Evolutionary conservation across 192 early-diverging fungal species (phyloP).

Genomic region (Coemansia sp.): DNA sequence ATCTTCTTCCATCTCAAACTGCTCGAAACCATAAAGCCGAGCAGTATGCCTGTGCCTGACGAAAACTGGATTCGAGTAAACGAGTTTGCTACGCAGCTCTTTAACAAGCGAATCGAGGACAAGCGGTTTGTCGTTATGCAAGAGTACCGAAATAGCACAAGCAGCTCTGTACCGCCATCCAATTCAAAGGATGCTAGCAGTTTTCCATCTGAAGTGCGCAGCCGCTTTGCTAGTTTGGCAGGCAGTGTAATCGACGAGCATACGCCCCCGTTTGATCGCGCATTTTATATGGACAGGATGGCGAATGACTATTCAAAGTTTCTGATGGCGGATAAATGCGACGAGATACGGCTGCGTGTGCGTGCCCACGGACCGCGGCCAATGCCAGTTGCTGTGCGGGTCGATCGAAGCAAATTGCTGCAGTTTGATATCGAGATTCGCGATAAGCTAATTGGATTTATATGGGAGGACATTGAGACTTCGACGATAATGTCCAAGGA

Average conservation of each 20-base stretch:
- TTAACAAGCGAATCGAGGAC: conserved; percentile 43
- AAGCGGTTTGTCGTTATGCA: conserved; percentile 31
- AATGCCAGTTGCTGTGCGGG: conserved; percentile 45
- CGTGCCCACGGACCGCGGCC: conserved; percentile 22
- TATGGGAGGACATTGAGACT: conserved; percentile 43
- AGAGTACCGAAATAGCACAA: conserved; percentile 18
- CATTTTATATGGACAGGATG: conserved; percentile 36
- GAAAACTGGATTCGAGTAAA: conserved; percentile 32
- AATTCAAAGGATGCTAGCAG: conserved; percentile 1
- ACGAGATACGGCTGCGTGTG: conserved; percentile 29
- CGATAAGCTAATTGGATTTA: conserved; percentile 22
- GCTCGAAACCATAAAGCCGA: conserved; percentile 14
- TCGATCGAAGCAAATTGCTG: conserved; percentile 21
- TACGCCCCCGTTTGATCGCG: conserved; percentile 23
- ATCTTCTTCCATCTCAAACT: conserved; percentile 45
- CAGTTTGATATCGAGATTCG: conserved; percentile 31
- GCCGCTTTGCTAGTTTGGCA: conserved; percentile 10
- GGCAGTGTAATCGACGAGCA: conserved; percentile 24
- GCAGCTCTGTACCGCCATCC: not conserved
- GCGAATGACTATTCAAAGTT: conserved; percentile 29
- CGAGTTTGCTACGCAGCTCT: conserved; percentile 44
- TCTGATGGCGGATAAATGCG: conserved; percentile 21
- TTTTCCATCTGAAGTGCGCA: conserved; percentile 11
- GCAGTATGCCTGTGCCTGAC: conserved; percentile 30
- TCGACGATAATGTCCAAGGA: conserved; percentile 32